Evolutionary conservation across 768 basidiomycete species (phyloP).

Genomic region (Termitomyces sp.): DNA sequence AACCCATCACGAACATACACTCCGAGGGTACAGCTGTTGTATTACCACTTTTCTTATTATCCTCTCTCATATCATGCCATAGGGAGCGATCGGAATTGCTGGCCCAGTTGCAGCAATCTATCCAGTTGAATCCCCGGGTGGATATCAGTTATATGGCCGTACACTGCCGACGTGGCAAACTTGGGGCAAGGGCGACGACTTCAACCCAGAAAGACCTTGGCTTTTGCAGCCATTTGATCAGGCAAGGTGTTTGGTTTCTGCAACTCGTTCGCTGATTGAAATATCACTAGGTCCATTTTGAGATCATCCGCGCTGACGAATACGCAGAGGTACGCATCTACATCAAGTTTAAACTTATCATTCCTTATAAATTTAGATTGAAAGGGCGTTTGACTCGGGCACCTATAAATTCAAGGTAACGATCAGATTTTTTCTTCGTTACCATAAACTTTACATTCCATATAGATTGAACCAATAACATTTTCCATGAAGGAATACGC

Average conservation of each 20-base stretch:
- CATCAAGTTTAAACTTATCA: background rate
- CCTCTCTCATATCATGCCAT: background rate
- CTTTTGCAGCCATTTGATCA: constrained; percentile 61
- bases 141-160: constrained; percentile 19
- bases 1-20: constrained; percentile 70
- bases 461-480: constrained; percentile 42
- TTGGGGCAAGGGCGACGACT: constrained; percentile 50
- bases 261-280: background rate
- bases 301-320: constrained; percentile 39
- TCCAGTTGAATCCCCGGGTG: constrained; percentile 57
- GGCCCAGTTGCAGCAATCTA: constrained; percentile 66
- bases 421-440: background rate
- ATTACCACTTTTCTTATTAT: background rate
- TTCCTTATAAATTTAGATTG: constrained; percentile 31
- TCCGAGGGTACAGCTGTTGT: constrained; percentile 35
- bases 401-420: constrained; percentile 47
- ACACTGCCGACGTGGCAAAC: constrained; percentile 65
- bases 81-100: constrained; percentile 71
- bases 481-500: constrained; percentile 54
- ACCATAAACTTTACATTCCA: constrained; percentile 33
- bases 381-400: constrained; percentile 49
- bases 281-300: constrained; percentile 42
- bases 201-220: constrained; percentile 50
- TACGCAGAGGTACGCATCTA: constrained; percentile 40
- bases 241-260: constrained; percentile 21